Conservation (phyloP, 352 stramenopile species). For the Pythium chondricola region DNA sequence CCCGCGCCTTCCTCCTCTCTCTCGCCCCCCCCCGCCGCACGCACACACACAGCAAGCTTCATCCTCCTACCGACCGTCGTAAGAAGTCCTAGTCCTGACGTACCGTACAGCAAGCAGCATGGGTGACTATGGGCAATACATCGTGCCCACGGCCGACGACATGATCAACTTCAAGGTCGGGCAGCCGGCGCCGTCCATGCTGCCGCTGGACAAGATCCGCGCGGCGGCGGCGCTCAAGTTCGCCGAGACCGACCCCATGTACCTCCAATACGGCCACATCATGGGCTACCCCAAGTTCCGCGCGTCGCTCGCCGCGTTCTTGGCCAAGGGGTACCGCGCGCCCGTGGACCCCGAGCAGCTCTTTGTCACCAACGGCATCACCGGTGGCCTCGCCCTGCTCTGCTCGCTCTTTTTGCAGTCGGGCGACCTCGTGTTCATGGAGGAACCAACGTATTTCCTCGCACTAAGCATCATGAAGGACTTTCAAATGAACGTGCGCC, state of each 20-base stretch:
- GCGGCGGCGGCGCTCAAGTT: slow-evolving; percentile 78
- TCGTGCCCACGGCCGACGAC: slow-evolving; percentile 66
- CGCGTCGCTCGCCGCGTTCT: slow-evolving; percentile 62
- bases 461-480: slow-evolving; percentile 92
- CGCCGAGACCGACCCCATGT: slow-evolving; percentile 77
- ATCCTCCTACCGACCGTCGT: too few species aligned
- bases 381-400: slow-evolving; percentile 88
- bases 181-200: slow-evolving; percentile 72
- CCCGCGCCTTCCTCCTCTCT: slow-evolving; percentile 1
- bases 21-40: not conserved
- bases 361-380: slow-evolving; percentile 92
- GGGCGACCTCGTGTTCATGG: slow-evolving; percentile 90
- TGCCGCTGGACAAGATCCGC: slow-evolving; percentile 85
- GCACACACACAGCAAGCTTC: too few species aligned
- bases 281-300: slow-evolving; percentile 87
- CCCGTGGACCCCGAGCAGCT: slow-evolving; percentile 77
- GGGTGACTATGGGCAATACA: slow-evolving; percentile 83
- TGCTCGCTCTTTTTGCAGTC: slow-evolving; percentile 82
- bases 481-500: slow-evolving; percentile 87
- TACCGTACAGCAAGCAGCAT: too few species aligned
- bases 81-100: too few species aligned
- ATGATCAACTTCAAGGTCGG: slow-evolving; percentile 91
- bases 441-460: slow-evolving; percentile 93
- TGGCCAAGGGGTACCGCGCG: slow-evolving; percentile 72
- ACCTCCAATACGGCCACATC: slow-evolving; percentile 87